Percentiles rank a stretch among this genome's conserved stretches.
Evolutionary conservation across 495 filamentous ascomycete genomes (phyloP).

Genomic region (Elaphomyces granulatus): DNA sequence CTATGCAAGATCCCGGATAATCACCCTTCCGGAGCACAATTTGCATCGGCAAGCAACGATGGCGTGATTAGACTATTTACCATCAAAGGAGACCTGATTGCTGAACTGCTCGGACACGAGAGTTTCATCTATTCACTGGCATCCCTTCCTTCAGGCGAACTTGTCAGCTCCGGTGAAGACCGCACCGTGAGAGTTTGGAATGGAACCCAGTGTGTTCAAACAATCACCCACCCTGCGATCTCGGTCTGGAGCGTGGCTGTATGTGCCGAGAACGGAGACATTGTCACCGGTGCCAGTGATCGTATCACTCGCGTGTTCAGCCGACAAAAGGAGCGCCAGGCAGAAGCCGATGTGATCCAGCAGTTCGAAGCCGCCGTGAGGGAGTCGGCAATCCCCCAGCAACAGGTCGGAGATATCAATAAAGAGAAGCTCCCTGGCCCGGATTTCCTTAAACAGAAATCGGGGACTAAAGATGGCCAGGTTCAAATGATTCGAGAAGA

Average conservation of each 20-base stretch:
- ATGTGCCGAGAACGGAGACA: constrained; percentile 70
- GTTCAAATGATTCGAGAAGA: constrained; percentile 76
- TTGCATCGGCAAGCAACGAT: constrained; percentile 83
- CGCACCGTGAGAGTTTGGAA: constrained; percentile 83
- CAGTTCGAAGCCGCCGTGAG: constrained; percentile 71
- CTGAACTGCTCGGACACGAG: constrained; percentile 72
- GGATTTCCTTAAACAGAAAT: constrained; percentile 64
- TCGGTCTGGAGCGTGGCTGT: constrained; percentile 88
- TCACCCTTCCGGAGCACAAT: constrained; percentile 66
- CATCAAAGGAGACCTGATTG: constrained; percentile 54
- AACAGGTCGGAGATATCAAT: constrained; percentile 65
- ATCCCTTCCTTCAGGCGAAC: constrained; percentile 61
- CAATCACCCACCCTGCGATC: constrained; percentile 93
- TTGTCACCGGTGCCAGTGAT: constrained; percentile 86
- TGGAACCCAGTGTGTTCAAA: constrained; percentile 70
- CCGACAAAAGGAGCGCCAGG: constrained; percentile 53
- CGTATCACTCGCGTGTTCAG: constrained; percentile 76
- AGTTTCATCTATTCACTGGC: constrained; percentile 89
- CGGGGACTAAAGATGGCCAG: constrained; percentile 86
- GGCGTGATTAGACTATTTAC: constrained; percentile 76
- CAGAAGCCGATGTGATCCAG: constrained; percentile 39
- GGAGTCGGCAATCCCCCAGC: constrained; percentile 71
- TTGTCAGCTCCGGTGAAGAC: constrained; percentile 88
- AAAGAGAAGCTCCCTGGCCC: constrained; percentile 81
- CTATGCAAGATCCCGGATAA: constrained; percentile 66